Evolutionary conservation across 2,329 filamentous ascomycete species (phyloP), one percentile per base, ranked within the genome.

Genomic region (Paraphaeosphaeria sporulosa): DNA sequence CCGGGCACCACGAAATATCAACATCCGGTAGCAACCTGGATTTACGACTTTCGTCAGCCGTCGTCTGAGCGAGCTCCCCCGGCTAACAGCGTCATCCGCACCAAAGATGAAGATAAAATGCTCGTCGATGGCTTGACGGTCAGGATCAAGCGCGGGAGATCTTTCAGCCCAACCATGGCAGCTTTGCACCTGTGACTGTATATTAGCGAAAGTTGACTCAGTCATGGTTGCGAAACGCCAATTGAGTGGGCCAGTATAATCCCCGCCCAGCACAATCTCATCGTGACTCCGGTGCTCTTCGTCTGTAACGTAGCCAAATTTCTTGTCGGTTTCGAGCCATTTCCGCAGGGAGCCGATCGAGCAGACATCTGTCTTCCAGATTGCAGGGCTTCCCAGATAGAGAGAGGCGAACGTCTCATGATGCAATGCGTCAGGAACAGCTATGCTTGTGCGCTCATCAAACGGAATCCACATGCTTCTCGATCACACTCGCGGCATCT

Each of bases 311-410:
- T 55, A 63, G 8, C 13, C 5, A 34, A 34, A 36, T 13, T 42
- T 46, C 30, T 49, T 47, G 25, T 60, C 43, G 9, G 47, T 54
- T 3, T 23, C 30, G 3, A 63, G 15, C 57, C 57, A 63, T 15
- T 48, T 50, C 17, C 52, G 44, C n/a, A 60, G 27, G 36, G 51
- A 53, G 8, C 58, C 58, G 4, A 53, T 17, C 7, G 61, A 58
- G 25, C 44, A 54, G 46, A 63, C 57, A 42, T 60, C 34, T 6
- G 43, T 52, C n/a, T 55, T 55, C 53, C 53, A 55, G 19, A 56
- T 43, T 23, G 52, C 43, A 27, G 40, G 5, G 7, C 58, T 44
- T 4, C 58, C 23, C 1, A 49, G 43, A 44, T 48, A 47, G 3
- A 58, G 13, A 21, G 34, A 44, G 3, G 47, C 38, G 34, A 59